These are phyloP conservation scores for Colletotrichum plurivorum DNA, from an alignment of 2,329 filamentous ascomycete genomes.

Conservation along the genomic window DNA sequence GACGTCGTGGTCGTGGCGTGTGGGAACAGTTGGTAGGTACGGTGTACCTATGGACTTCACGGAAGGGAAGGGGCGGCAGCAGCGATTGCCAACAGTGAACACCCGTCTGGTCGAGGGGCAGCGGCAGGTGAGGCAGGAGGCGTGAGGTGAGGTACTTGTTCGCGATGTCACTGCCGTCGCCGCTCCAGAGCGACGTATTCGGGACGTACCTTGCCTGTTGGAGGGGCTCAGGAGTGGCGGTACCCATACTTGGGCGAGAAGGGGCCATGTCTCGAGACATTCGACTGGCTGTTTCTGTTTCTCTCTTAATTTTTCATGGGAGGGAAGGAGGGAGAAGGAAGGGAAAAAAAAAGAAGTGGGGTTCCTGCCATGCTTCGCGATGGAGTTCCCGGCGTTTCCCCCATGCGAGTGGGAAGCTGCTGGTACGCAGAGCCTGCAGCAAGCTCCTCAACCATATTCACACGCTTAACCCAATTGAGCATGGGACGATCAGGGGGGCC, in stretches of 20 bases:
- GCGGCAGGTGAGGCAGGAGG: neutral
- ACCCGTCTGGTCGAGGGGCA: too few relatives aligned
- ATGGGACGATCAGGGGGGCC: conserved; percentile 41
- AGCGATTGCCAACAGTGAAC: neutral
- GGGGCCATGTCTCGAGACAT: conserved; percentile 32
- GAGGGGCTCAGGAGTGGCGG: neutral
- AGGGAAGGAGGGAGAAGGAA: conserved; percentile 15
- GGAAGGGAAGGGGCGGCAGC: too few relatives aligned
- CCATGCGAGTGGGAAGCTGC: conserved; percentile 40
- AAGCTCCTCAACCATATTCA: conserved; percentile 61
- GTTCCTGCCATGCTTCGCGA: conserved; percentile 20
- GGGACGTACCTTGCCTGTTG: neutral
- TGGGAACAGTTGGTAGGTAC: neutral
- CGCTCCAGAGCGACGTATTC: neutral
- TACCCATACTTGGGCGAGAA: conserved; percentile 23
- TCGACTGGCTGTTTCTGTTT: conserved; percentile 31
- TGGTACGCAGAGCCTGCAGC: conserved; percentile 44
- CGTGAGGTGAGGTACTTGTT: conserved; percentile 27
- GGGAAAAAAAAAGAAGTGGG: conserved; percentile 28
- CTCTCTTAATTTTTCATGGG: conserved; percentile 14
- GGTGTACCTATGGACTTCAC: too few relatives aligned
- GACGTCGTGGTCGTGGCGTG: conserved; percentile 3
- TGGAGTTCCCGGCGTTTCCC: conserved; percentile 23
- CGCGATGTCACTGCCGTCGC: conserved; percentile 11
- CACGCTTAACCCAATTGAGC: conserved; percentile 49